These are phyloP conservation scores for Solanum bulbocastanum DNA, from an alignment of 257 asterid genomes.

Conservation along the genomic window DNA sequence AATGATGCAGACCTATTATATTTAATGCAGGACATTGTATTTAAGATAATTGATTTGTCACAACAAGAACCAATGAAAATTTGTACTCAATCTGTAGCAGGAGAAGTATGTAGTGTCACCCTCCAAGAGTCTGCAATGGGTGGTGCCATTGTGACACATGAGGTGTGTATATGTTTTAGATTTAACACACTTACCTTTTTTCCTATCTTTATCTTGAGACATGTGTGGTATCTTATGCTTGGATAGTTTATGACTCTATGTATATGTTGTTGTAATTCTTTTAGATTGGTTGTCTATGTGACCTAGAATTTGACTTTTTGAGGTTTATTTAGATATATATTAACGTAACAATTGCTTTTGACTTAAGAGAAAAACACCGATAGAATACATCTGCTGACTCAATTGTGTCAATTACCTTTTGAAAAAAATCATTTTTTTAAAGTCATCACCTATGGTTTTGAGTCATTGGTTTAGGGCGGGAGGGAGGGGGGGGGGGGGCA, in stretches of 20 bases:
- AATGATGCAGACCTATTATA: neutral
- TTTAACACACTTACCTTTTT: neutral
- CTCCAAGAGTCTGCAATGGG: conserved; percentile 69
- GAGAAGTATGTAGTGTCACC: conserved; percentile 67
- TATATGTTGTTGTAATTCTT: neutral
- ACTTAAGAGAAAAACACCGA: neutral
- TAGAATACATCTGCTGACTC: neutral
- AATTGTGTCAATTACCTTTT: neutral
- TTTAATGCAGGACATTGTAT: conserved; percentile 57
- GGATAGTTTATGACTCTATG: neutral
- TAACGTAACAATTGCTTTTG: neutral
- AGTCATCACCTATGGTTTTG: no score
- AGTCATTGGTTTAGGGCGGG: no score
- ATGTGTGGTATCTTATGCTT: neutral
- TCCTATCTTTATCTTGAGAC: neutral
- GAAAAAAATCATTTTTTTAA: no score
- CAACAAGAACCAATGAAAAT: conserved; percentile 85
- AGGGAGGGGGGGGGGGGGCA: no score
- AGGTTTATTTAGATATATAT: neutral
- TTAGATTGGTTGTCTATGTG: neutral
- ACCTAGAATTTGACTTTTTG: neutral
- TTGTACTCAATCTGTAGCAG: conserved; percentile 72
- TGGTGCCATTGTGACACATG: conserved; percentile 68
- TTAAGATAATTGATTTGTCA: conserved; percentile 64
- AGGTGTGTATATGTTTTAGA: conserved; percentile 36